These are phyloP conservation scores for Fusarium anthophilum DNA, from an alignment of 2,329 filamentous ascomycete genomes.

Conservation along the genomic window DNA sequence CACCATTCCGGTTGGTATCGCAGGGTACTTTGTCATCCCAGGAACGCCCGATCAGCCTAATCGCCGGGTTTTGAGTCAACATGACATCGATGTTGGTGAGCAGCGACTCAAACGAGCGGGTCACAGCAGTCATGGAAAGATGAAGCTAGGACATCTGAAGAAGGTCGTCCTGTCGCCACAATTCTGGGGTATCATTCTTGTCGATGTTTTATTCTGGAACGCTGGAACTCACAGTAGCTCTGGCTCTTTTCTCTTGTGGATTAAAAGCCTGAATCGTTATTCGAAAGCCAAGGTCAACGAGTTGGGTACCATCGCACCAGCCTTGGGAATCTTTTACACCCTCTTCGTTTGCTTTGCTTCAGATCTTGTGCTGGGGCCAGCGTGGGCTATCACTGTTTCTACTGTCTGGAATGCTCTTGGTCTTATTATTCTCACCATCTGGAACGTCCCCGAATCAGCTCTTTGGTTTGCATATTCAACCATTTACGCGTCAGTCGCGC, in stretches of 20 bases:
- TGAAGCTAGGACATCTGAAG: constrained; percentile 45
- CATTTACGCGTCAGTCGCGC: constrained; percentile 58
- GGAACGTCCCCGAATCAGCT: constrained; percentile 61
- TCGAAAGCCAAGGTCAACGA: constrained; percentile 59
- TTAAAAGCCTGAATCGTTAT: constrained; percentile 63
- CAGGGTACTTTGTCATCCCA: constrained; percentile 61
- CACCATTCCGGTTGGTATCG: constrained; percentile 62
- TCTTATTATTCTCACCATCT: constrained; percentile 62
- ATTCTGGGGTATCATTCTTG: constrained; percentile 60
- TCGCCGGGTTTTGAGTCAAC: constrained; percentile 54
- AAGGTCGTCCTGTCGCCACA: constrained; percentile 53
- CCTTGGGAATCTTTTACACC: constrained; percentile 65
- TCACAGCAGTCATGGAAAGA: constrained; percentile 51
- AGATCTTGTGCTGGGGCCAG: constrained; percentile 61
- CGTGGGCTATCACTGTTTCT: constrained; percentile 64
- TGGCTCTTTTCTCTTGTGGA: constrained; percentile 65
- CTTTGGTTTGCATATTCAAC: constrained; percentile 52
- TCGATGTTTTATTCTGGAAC: constrained; percentile 68
- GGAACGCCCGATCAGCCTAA: constrained; percentile 59
- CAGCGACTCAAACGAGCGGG: constrained; percentile 56
- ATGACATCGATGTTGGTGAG: constrained; percentile 58
- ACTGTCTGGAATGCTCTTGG: constrained; percentile 62
- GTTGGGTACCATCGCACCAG: constrained; percentile 61
- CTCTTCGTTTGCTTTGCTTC: constrained; percentile 64
- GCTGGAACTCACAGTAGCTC: constrained; percentile 55